Conservation (phyloP, 2,329 filamentous ascomycete species). For the Xylaria multiplex region DNA sequence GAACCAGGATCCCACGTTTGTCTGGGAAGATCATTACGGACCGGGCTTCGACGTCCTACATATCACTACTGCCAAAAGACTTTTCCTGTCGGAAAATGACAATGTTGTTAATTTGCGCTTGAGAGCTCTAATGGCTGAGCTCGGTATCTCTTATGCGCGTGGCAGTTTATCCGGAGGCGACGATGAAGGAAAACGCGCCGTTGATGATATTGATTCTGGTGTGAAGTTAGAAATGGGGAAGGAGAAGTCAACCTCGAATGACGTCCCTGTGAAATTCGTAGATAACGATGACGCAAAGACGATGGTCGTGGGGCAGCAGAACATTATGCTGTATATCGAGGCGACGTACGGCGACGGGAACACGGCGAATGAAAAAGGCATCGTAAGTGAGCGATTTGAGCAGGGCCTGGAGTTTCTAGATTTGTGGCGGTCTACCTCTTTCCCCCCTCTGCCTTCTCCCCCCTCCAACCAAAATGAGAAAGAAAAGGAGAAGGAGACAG, state of each 20-base stretch:
- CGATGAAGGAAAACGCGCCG: slow-evolving; percentile 35
- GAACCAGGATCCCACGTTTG: slow-evolving; percentile 77
- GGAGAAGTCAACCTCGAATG: slow-evolving; percentile 29
- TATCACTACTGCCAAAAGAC: slow-evolving; percentile 61
- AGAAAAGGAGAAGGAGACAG: not conserved
- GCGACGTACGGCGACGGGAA: slow-evolving; percentile 55
- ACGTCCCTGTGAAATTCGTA: slow-evolving; percentile 58
- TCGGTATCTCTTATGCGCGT: slow-evolving; percentile 57
- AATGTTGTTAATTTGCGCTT: slow-evolving; percentile 60
- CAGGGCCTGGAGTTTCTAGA: slow-evolving; percentile 53
- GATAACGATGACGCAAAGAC: slow-evolving; percentile 64
- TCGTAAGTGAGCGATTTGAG: slow-evolving; percentile 55
- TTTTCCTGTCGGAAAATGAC: slow-evolving; percentile 61
- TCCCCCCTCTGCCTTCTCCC: not conserved
- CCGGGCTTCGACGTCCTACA: slow-evolving; percentile 85
- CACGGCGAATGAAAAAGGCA: slow-evolving; percentile 23
- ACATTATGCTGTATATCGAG: slow-evolving; percentile 70
- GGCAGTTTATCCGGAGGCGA: slow-evolving; percentile 48
- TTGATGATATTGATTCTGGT: not conserved
- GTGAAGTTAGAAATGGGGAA: no score
- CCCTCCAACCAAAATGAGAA: not conserved
- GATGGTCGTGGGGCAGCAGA: slow-evolving; percentile 59
- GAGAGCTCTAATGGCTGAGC: slow-evolving; percentile 60
- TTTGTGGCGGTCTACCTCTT: slow-evolving; percentile 46
- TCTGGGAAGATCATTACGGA: slow-evolving; percentile 82